These are phyloP conservation scores for Boletus rex-veris DNA, from an alignment of 768 basidiomycete species.

Conservation along the genomic window DNA sequence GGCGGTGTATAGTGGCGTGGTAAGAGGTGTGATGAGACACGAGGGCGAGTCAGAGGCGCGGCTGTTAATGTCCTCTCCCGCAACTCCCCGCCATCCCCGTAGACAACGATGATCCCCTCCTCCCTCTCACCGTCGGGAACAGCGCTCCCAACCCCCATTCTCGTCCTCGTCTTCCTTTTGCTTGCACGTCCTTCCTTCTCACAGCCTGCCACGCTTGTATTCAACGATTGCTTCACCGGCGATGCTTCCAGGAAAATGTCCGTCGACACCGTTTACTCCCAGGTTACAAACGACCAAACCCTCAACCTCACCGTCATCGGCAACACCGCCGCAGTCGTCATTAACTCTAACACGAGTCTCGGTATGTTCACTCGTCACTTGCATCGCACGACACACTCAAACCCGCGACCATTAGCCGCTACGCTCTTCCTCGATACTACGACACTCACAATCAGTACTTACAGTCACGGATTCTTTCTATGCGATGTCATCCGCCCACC, in stretches of 20 bases:
- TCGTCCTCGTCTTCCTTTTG: constrained; percentile 9
- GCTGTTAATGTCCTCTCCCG: constrained; percentile 19
- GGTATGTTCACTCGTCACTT: constrained; percentile 41
- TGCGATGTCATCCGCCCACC: constrained; percentile 79
- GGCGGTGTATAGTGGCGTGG: constrained; percentile 4
- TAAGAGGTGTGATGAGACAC: not conserved
- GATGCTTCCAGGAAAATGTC: constrained; percentile 56
- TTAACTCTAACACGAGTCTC: constrained; percentile 60
- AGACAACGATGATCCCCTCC: constrained; percentile 22
- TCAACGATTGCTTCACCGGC: constrained; percentile 65
- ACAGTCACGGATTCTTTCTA: constrained; percentile 66
- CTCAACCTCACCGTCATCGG: constrained; percentile 78
- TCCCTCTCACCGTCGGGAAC: constrained; percentile 4
- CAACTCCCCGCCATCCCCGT: constrained; percentile 13
- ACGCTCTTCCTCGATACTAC: constrained; percentile 84
- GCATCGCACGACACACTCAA: constrained; percentile 4
- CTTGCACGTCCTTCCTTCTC: constrained; percentile 34
- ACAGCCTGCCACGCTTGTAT: constrained; percentile 60
- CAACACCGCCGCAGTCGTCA: constrained; percentile 51
- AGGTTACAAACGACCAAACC: constrained; percentile 48
- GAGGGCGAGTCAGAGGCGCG: not conserved
- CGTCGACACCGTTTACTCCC: constrained; percentile 69
- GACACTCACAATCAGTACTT: constrained; percentile 75
- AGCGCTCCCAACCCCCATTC: not conserved
- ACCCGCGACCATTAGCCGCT: constrained; percentile 40